A percentile compares a stretch with the other conserved stretches of the same genome.
These are phyloP conservation scores for Phytophthora sojae DNA, from an alignment of 352 stramenopile species.

Conservation along the genomic window DNA sequence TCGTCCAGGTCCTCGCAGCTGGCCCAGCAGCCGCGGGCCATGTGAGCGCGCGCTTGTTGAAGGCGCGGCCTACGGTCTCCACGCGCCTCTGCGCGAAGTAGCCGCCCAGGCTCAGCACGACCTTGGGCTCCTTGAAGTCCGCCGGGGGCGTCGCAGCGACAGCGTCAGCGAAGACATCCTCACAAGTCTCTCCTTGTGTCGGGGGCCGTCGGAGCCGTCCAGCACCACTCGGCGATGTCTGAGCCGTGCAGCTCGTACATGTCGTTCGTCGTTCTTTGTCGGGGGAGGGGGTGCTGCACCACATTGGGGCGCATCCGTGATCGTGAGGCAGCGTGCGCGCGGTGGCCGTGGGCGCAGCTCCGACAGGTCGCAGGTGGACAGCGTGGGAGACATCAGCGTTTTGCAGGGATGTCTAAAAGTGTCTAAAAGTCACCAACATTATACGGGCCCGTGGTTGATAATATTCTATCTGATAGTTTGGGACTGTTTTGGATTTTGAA, in stretches of 20 bases:
- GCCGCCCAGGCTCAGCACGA: too few relatives aligned
- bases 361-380: too few relatives aligned
- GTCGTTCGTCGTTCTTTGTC: slow-evolving; percentile 11
- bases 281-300: too few relatives aligned
- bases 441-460: background rate
- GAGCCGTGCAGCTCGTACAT: slow-evolving; percentile 26
- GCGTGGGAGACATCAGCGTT: too few relatives aligned
- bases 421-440: too few relatives aligned
- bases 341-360: too few relatives aligned
- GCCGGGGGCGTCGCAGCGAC: slow-evolving; percentile 63
- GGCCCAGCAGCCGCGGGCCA: slow-evolving; percentile 72
- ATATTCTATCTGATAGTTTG: slow-evolving; percentile 16
- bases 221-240: slow-evolving; percentile 31
- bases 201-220: slow-evolving; percentile 19
- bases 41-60: slow-evolving; percentile 78
- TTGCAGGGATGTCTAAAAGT: too few relatives aligned
- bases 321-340: too few relatives aligned
- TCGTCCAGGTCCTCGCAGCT: slow-evolving; percentile 83
- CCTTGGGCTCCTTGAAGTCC: slow-evolving; percentile 61
- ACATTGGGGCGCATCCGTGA: too few relatives aligned
- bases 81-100: too few relatives aligned
- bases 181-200: too few relatives aligned
- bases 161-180: slow-evolving; percentile 56
- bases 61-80: slow-evolving; percentile 74
- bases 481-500: slow-evolving; percentile 19